Conservation (phyloP, 2,329 filamentous ascomycete species). For the Cryphonectria radicalis region DNA sequence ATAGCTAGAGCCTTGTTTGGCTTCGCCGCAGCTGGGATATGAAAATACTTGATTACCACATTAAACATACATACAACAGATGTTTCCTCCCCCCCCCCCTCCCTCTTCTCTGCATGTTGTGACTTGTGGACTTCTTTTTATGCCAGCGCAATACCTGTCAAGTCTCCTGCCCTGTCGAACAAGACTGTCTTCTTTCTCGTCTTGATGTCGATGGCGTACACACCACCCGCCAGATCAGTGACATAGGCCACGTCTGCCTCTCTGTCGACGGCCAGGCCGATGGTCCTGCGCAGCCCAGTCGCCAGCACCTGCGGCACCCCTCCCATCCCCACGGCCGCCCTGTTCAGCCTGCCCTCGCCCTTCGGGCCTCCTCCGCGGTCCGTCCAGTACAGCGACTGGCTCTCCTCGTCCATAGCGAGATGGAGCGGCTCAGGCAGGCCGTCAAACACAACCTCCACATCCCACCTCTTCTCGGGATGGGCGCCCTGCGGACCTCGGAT, state of each 20-base stretch:
- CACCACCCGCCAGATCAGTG: slow-evolving; percentile 25
- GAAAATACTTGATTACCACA: neutral
- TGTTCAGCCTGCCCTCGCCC: slow-evolving; percentile 57
- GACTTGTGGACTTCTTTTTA: neutral
- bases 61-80: no score
- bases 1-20: neutral
- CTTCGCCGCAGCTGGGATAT: neutral
- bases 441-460: slow-evolving; percentile 48
- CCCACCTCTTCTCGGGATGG: slow-evolving; percentile 37
- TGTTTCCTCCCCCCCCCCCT: neutral
- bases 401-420: slow-evolving; percentile 55
- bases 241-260: slow-evolving; percentile 23
- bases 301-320: slow-evolving; percentile 24
- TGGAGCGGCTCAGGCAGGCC: slow-evolving; percentile 61
- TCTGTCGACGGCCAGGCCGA: slow-evolving; percentile 24
- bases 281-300: slow-evolving; percentile 22
- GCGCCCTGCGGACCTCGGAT: slow-evolving; percentile 44
- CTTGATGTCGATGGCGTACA: slow-evolving; percentile 25
- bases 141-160: slow-evolving; percentile 24
- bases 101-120: neutral
- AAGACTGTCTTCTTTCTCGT: slow-evolving; percentile 23
- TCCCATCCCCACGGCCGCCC: slow-evolving; percentile 32
- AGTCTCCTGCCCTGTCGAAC: slow-evolving; percentile 19
- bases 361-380: slow-evolving; percentile 64
- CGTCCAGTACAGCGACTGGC: slow-evolving; percentile 59